Evolutionary conservation across 2,329 filamentous ascomycete species (phyloP).

Genomic region (Xylariaceae sp.): DNA sequence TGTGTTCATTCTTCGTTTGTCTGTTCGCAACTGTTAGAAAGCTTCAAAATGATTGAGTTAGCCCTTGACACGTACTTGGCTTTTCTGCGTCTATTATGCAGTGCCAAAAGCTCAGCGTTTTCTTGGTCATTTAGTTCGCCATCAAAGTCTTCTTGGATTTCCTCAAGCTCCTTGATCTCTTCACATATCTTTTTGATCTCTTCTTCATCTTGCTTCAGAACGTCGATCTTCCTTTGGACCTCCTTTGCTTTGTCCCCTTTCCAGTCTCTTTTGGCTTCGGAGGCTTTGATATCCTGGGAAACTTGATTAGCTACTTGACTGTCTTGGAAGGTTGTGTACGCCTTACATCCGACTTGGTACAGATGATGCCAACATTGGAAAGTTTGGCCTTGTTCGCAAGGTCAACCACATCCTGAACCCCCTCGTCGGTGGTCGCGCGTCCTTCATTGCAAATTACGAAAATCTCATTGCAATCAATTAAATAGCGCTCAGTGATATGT

Average conservation of each 20-base stretch:
- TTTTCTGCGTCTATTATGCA: background rate
- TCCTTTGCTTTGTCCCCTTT: constrained; percentile 14
- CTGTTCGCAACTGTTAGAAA: constrained; percentile 2
- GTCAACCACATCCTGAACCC: constrained; percentile 38
- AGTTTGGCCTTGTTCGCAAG: constrained; percentile 36
- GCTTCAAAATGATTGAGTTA: background rate
- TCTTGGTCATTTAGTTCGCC: constrained; percentile 2
- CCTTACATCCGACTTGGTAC: constrained; percentile 39
- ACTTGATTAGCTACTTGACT: background rate
- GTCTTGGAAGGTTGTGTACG: background rate
- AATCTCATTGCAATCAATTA: constrained; percentile 44
- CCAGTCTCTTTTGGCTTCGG: constrained; percentile 33
- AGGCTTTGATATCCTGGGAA: constrained; percentile 29
- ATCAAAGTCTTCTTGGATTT: background rate
- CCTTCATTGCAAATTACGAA: constrained; percentile 41
- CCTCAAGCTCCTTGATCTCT: background rate
- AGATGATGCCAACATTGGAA: constrained; percentile 41
- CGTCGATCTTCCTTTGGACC: constrained; percentile 1
- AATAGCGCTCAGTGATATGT: constrained; percentile 41
- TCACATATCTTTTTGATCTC: background rate
- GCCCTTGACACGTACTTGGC: constrained; percentile 1
- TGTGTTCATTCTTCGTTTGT: background rate
- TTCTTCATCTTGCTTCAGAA: background rate
- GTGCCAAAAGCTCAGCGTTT: background rate
- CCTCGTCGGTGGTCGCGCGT: constrained; percentile 38